Percentiles rank a stretch among this genome's conserved stretches.
phyloP scores from a whole-genome alignment of 1,139 yeast species.

The Kodamaea suecica region DNA sequence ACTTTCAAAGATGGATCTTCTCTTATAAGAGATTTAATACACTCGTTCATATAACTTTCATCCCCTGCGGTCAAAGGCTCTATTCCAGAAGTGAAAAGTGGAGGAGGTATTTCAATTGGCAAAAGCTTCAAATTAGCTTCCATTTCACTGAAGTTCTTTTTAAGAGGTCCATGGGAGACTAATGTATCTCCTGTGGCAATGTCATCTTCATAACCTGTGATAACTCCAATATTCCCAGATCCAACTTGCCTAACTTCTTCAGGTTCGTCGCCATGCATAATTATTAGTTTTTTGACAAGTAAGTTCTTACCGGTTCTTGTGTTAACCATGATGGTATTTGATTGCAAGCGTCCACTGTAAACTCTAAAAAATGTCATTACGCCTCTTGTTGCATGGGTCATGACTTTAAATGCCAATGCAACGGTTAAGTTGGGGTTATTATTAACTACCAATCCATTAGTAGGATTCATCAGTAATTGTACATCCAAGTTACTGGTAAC shows the following conservation, averaged over 20 bases:
- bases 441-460: conserved; percentile 51
- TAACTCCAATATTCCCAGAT: conserved; percentile 89
- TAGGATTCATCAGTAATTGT: conserved; percentile 36
- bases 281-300: conserved; percentile 61
- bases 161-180: conserved; percentile 48
- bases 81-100: conserved; percentile 82
- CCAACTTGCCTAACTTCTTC: conserved; percentile 60
- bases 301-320: conserved; percentile 68
- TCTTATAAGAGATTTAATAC: conserved; percentile 59
- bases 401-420: conserved; percentile 90
- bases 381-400: conserved; percentile 81
- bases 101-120: conserved; percentile 86
- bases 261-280: conserved; percentile 89
- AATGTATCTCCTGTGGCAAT: conserved; percentile 90
- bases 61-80: conserved; percentile 87
- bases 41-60: conserved; percentile 61
- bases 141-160: conserved; percentile 49
- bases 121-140: conserved; percentile 55
- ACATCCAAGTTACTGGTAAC: conserved; percentile 19
- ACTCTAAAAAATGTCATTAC: conserved; percentile 83
- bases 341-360: conserved; percentile 71
- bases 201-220: conserved; percentile 66
- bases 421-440: conserved; percentile 58
- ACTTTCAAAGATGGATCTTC: conserved; percentile 83
- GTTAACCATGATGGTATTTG: conserved; percentile 62